A percentile compares a stretch with the other conserved stretches of the same genome.
These are phyloP conservation scores for Metschnikowia cerradonensis DNA, from an alignment of 805 yeast species.

Conservation along the genomic window DNA sequence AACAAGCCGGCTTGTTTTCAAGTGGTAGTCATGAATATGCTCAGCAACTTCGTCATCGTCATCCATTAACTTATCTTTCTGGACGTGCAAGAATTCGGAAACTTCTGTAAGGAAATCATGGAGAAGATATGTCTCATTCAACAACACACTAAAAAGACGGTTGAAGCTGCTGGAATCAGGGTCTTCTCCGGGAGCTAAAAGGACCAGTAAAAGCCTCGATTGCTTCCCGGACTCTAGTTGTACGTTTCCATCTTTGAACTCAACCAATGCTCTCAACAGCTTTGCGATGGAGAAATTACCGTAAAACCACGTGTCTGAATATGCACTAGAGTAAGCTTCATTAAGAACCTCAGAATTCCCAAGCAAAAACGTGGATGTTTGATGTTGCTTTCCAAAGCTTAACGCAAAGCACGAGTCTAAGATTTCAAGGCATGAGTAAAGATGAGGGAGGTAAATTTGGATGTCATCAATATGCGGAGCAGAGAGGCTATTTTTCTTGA, in stretches of 20 bases:
- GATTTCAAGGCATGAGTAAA: conserved; percentile 44
- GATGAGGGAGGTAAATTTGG: conserved; percentile 30
- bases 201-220: neutral
- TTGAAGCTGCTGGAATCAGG: conserved; percentile 3
- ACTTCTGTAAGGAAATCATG: conserved; percentile 36
- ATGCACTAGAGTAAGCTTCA: neutral
- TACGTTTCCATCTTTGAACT: neutral
- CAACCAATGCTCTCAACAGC: conserved; percentile 6
- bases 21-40: conserved; percentile 32
- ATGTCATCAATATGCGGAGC: conserved; percentile 11
- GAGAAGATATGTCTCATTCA: conserved; percentile 35
- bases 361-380: neutral
- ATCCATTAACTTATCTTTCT: conserved; percentile 1
- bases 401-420: conserved; percentile 52
- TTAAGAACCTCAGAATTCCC: neutral
- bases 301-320: neutral
- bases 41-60: conserved; percentile 24
- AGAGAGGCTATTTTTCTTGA: neutral
- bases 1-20: conserved; percentile 36
- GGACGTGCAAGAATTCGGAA: conserved; percentile 4
- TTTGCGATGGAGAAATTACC: conserved; percentile 6
- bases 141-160: conserved; percentile 16
- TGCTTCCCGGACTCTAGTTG: neutral
- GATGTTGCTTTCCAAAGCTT: conserved; percentile 45
- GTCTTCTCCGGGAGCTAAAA: neutral